phyloP scores from a whole-genome alignment of 768 basidiomycete genomes.

The Lentinula boryana region DNA sequence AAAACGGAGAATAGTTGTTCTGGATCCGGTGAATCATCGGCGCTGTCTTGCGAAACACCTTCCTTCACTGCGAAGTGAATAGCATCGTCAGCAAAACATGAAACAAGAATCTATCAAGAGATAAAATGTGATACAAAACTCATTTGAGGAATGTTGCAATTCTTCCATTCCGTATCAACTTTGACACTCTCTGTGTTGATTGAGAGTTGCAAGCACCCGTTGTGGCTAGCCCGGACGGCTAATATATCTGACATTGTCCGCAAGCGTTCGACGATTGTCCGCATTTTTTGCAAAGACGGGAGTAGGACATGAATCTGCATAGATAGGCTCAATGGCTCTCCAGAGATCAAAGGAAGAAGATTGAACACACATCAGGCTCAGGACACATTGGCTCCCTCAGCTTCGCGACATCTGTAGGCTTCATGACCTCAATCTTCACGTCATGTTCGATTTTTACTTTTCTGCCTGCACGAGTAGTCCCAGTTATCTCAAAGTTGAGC shows the following conservation, averaged over 20 bases:
- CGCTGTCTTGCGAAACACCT: constrained; percentile 20
- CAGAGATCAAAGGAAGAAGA: not conserved
- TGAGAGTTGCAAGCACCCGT: constrained; percentile 42
- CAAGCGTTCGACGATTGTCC: constrained; percentile 75
- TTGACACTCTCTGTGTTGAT: constrained; percentile 69
- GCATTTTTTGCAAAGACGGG: constrained; percentile 67
- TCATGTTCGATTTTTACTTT: constrained; percentile 69
- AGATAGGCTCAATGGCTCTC: not conserved
- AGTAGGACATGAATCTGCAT: constrained; percentile 69
- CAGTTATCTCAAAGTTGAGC: constrained; percentile 70
- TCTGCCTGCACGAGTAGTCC: constrained; percentile 57
- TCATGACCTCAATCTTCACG: constrained; percentile 77
- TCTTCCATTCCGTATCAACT: constrained; percentile 74
- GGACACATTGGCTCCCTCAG: constrained; percentile 82
- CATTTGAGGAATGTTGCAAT: constrained; percentile 62
- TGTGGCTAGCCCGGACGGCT: constrained; percentile 61
- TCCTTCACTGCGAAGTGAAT: constrained; percentile 9
- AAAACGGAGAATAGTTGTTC: constrained; percentile 58
- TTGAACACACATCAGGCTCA: constrained; percentile 64
- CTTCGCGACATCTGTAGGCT: constrained; percentile 62
- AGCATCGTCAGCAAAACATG: not conserved
- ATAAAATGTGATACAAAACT: constrained; percentile 19
- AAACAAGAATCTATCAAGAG: not conserved
- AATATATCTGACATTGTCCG: constrained; percentile 65
- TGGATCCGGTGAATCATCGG: constrained; percentile 37